phyloP scores from a whole-genome alignment of 2,329 filamentous ascomycete species.

The Dactylonectria estremocensis region DNA sequence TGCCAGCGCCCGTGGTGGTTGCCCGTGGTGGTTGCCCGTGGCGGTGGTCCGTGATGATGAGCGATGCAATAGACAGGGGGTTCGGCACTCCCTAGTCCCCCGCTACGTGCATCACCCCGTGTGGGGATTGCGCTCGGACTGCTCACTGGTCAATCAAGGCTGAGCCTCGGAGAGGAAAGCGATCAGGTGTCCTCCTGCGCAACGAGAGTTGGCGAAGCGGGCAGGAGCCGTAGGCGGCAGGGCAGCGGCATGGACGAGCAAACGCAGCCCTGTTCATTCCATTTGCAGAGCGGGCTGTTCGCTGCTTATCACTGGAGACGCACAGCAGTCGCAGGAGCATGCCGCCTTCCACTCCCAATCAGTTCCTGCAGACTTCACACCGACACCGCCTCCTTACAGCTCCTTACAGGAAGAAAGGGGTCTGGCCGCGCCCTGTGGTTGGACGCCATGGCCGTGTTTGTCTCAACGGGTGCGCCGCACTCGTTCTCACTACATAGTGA shows the following conservation, averaged over 20 bases:
- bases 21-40: constrained; percentile 31
- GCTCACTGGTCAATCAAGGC: constrained; percentile 30
- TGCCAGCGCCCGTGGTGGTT: constrained; percentile 34
- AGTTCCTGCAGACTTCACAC: constrained; percentile 13
- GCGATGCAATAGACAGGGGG: constrained; percentile 24
- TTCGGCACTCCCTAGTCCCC: constrained; percentile 12
- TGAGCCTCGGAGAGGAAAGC: constrained; percentile 32
- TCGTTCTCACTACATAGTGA: constrained; percentile 17
- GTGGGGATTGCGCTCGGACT: constrained; percentile 41
- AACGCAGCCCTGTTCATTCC: not conserved
- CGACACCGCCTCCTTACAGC: constrained; percentile 4
- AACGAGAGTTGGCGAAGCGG: constrained; percentile 16
- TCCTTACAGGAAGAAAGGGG: not conserved
- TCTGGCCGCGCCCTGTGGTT: not conserved
- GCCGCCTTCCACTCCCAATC: constrained; percentile 7
- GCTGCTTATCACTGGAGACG: not conserved
- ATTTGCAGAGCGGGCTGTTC: not conserved
- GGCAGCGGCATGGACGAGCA: constrained; percentile 1
- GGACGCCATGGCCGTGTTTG: not conserved
- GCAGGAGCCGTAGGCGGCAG: not conserved
- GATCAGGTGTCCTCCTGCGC: constrained; percentile 31
- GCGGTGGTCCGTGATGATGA: constrained; percentile 27
- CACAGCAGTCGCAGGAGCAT: not conserved
- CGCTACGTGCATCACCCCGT: constrained; percentile 36
- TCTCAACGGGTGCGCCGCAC: constrained; percentile 13